These are phyloP conservation scores for Nannochloropsis oceanica DNA, from an alignment of 108 stramenopile genomes.

Conservation along the genomic window DNA sequence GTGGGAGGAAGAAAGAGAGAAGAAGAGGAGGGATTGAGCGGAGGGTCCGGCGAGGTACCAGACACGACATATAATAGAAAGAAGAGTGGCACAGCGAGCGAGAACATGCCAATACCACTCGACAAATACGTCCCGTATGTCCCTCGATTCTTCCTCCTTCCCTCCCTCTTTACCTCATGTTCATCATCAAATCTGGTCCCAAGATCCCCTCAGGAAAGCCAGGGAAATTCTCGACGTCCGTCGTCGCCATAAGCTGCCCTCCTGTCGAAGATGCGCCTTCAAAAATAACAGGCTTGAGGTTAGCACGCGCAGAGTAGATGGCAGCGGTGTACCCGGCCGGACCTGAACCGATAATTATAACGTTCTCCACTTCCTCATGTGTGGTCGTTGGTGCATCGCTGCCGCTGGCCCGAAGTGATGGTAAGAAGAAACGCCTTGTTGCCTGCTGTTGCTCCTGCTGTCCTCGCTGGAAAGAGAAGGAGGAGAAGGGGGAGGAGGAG, in stretches of 20 bases:
- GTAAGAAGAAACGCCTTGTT: too few relatives aligned
- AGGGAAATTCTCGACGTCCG: slow-evolving; percentile 28
- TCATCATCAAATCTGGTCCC: slow-evolving; percentile 12
- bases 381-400: not conserved
- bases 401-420: too few relatives aligned
- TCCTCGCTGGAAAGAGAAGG: too few relatives aligned
- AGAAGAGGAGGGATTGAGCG: too few relatives aligned
- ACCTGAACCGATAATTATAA: slow-evolving; percentile 25
- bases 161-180: slow-evolving; percentile 7
- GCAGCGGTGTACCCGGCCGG: slow-evolving; percentile 30
- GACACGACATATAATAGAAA: too few relatives aligned
- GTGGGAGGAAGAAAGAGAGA: too few relatives aligned
- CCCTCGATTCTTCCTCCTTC: not conserved
- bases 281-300: slow-evolving; percentile 23
- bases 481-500: not conserved
- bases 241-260: slow-evolving; percentile 31
- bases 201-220: slow-evolving; percentile 18
- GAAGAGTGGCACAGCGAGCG: too few relatives aligned
- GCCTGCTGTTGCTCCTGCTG: too few relatives aligned
- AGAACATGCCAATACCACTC: too few relatives aligned
- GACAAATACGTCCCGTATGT: not conserved
- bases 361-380: slow-evolving; percentile 5
- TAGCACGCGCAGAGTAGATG: slow-evolving; percentile 26
- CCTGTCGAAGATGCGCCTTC: slow-evolving; percentile 20
- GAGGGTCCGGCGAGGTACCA: too few relatives aligned